These are phyloP conservation scores for Orbilia ellipsospora DNA, from an alignment of 2,329 filamentous ascomycete genomes.

Conservation along the genomic window DNA sequence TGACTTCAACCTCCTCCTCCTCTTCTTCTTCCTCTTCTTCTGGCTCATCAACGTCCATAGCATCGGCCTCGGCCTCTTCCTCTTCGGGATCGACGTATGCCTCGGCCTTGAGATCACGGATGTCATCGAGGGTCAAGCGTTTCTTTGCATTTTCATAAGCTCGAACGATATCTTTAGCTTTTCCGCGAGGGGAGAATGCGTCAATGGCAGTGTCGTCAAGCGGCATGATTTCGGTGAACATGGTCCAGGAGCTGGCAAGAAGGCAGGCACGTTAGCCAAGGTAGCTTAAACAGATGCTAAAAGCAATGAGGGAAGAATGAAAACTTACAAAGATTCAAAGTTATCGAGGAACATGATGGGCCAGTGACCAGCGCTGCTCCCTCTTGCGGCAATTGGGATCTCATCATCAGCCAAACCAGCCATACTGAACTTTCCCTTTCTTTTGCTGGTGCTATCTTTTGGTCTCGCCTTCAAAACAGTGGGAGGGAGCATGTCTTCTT, in stretches of 20 bases:
- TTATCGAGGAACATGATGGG: conserved; percentile 54
- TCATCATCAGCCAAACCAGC: conserved; percentile 38
- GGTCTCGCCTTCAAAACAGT: conserved; percentile 78
- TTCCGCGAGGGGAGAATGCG: conserved; percentile 73
- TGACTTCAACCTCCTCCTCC: conserved; percentile 68
- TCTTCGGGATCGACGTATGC: conserved; percentile 62
- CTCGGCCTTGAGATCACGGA: conserved; percentile 80
- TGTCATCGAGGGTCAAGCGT: conserved; percentile 79
- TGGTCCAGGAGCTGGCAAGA: conserved; percentile 81
- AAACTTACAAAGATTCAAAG: conserved; percentile 73
- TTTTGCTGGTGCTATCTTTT: conserved; percentile 55
- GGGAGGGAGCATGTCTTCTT: conserved; percentile 91
- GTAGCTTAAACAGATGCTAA: not conserved
- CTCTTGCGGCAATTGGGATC: conserved; percentile 46
- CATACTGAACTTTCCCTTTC: conserved; percentile 56
- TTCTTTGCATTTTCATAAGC: conserved; percentile 85
- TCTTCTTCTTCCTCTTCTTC: conserved; percentile 60
- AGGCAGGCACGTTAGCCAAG: conserved; percentile 53
- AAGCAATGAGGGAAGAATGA: conserved; percentile 4
- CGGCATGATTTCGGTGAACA: conserved; percentile 82
- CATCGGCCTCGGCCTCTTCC: conserved; percentile 44
- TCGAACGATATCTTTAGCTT: conserved; percentile 81
- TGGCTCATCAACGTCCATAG: conserved; percentile 60
- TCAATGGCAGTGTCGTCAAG: conserved; percentile 79
- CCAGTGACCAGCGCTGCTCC: conserved; percentile 51